Evolutionary conservation across 345 rosid genomes (phyloP).

Genomic region (Psidium guajava): DNA sequence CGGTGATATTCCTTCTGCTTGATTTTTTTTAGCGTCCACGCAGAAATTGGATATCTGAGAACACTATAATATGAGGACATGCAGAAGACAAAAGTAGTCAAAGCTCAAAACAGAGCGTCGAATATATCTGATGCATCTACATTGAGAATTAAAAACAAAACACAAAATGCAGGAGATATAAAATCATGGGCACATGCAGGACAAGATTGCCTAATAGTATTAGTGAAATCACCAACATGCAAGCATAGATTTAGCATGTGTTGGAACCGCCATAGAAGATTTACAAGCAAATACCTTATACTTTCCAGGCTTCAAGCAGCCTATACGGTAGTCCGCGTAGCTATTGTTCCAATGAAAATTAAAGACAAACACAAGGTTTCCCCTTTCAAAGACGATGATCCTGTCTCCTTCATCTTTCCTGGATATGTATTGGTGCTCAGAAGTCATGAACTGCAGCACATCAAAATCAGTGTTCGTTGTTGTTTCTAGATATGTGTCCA

Average conservation of each 20-base stretch:
- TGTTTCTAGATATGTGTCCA: not conserved
- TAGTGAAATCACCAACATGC: not conserved
- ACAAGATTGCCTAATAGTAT: not conserved
- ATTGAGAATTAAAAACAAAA: not conserved
- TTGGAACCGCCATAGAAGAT: not conserved
- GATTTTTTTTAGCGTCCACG: not conserved
- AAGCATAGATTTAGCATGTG: not conserved
- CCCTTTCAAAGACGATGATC: conserved; percentile 75
- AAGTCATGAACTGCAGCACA: conserved; percentile 76
- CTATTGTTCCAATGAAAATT: conserved; percentile 90
- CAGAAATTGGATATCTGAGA: not conserved
- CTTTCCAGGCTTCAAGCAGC: conserved; percentile 82
- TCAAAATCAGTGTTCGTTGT: not conserved
- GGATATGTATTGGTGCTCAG: conserved; percentile 83
- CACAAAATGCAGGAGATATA: not conserved
- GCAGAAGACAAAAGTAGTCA: not conserved
- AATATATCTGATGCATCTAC: not conserved
- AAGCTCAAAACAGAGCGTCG: not conserved
- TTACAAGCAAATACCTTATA: conserved; percentile 50
- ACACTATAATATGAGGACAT: not conserved
- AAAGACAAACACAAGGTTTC: conserved; percentile 77
- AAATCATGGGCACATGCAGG: not conserved
- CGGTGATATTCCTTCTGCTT: not conserved
- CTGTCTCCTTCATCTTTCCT: conserved; percentile 80
- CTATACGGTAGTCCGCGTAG: conserved; percentile 70